Conservation (phyloP, 768 basidiomycete species). For the Boletus pseudo-olivaceus region DNA sequence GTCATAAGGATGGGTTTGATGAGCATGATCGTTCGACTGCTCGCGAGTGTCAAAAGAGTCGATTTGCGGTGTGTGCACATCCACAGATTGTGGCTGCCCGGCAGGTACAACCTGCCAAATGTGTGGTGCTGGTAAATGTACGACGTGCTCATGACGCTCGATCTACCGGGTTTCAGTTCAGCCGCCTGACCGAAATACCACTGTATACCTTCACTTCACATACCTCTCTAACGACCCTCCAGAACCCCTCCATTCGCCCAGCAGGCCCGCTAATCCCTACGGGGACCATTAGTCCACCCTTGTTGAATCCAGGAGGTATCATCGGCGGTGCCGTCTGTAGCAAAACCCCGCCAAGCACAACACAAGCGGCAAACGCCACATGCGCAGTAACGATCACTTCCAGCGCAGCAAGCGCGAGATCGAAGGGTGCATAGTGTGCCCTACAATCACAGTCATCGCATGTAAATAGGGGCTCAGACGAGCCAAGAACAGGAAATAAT, state of each 20-base stretch:
- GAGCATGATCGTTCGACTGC: slow-evolving; percentile 9
- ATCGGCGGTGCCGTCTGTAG: slow-evolving; percentile 81
- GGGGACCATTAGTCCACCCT: slow-evolving; percentile 9
- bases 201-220: slow-evolving; percentile 16
- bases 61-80: not conserved
- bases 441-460: slow-evolving; percentile 18
- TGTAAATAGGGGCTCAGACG: not conserved
- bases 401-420: slow-evolving; percentile 78
- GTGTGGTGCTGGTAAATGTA: slow-evolving; percentile 81
- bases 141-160: slow-evolving; percentile 78
- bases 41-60: not conserved
- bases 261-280: slow-evolving; percentile 27
- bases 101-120: slow-evolving; percentile 79
- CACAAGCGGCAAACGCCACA: slow-evolving; percentile 80
- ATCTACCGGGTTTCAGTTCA: slow-evolving; percentile 44
- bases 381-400: slow-evolving; percentile 77
- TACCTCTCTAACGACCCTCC: slow-evolving; percentile 80
- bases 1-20: slow-evolving; percentile 8
- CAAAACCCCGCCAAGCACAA: slow-evolving; percentile 79
- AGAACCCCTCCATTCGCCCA: slow-evolving; percentile 77
- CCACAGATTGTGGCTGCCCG: slow-evolving; percentile 21
- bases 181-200: not conserved
- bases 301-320: slow-evolving; percentile 6
- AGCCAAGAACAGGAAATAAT: not conserved
- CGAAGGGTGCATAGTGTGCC: slow-evolving; percentile 64